Conservation (phyloP, 208 protist species). For the Trichomonas tenax region DNA sequence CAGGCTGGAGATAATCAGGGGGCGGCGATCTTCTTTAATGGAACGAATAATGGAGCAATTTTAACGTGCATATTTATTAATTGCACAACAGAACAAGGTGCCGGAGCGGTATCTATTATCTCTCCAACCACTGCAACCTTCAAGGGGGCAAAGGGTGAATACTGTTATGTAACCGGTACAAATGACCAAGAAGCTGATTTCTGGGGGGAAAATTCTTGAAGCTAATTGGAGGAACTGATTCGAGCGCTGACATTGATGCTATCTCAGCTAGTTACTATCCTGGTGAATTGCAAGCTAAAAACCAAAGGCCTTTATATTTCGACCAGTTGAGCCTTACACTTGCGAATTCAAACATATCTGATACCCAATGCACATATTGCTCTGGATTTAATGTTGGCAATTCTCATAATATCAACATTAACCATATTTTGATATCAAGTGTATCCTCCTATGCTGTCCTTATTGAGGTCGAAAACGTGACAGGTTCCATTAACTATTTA, state of each 20-base stretch:
- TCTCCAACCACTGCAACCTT: neutral
- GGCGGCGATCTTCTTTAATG: neutral
- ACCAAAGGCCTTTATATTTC: neutral
- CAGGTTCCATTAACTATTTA: no score
- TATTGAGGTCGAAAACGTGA: no score
- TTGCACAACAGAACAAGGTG: neutral
- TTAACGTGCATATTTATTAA: neutral
- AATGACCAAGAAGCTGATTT: neutral
- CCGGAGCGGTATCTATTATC: neutral
- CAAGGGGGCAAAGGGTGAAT: neutral
- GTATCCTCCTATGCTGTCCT: no score
- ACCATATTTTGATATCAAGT: neutral
- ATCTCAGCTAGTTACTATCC: neutral
- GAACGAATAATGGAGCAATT: neutral
- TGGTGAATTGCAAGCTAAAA: neutral
- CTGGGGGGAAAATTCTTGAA: neutral
- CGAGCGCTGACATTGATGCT: neutral
- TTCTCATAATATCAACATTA: neutral
- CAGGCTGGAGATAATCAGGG: neutral
- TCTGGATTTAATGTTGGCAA: neutral
- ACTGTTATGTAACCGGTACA: neutral
- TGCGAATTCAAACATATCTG: neutral
- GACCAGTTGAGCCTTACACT: neutral
- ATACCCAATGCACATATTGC: neutral
- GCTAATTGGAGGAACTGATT: neutral